Base-by-base conservation (phyloP, 345 rosid genomes). In the Salix koriyanagi region DNA sequence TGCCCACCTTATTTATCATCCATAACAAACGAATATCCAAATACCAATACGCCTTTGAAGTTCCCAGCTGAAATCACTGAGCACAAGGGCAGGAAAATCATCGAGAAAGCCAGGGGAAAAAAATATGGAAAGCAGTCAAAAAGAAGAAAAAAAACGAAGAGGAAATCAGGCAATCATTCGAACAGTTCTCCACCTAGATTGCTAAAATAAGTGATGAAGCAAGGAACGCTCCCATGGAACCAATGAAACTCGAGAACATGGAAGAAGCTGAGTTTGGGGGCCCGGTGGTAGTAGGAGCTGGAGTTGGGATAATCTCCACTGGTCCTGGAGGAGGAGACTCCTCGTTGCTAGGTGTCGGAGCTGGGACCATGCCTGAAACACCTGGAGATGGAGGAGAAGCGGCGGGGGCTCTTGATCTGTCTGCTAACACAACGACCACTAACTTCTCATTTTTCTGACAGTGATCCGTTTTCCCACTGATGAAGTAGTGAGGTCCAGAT, bases 401-500 rank as follows among this genome's bases (percentile, higher is more conserved):
- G 4, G 80, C 1, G 2, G 50, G 42, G 18, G 84, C 60, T 1
- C 75, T 85, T 25, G 44, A 39, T 77, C 99, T 85, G 60, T 88
- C 90, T 7, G 97, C 94, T 80, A 95, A 74, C 73, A 95, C 97
- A 5, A 88, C 70, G 2, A 89, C 78, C 19, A 54, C 78, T 12
- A 95, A 30, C 84, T 92, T 94, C 84, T 94, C 88, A 62, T 86
- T 85, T 76, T 92, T 92, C 37, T 73, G 70, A 80, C 98, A 94
- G 78, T 88, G 80, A 19, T 89, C 90, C 82, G 83, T 84, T 81
- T 85, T 90, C 61, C 98, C 97, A 41, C 94, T 94, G 71, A 91
- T 91, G 91, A 92, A 94, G 74, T 91, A 82, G 85, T 70, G 76
- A 25, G 92, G 85, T 5, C 98, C 97, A 0, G 93, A 91, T 4